Evolutionary conservation across 805 yeast species (phyloP), one percentile per base, ranked within the genome.

Genomic region (Pichia thaimueangensis): DNA sequence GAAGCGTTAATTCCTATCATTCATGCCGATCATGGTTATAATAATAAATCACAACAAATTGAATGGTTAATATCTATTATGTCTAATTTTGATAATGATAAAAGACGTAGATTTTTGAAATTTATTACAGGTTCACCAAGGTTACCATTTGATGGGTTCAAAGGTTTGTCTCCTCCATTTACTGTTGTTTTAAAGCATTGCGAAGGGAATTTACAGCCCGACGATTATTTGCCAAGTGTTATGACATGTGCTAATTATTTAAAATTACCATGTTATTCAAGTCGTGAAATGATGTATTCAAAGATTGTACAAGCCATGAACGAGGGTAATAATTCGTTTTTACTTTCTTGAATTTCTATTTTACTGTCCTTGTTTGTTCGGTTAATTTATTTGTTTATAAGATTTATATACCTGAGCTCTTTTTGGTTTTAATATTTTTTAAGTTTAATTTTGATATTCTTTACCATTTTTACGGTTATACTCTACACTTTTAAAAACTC

Each of bases 211-310:
- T 58, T 75, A 21, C 62, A 65, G 11, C 73, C 85, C 5, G 95
- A 91, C 60, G 87, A 80, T 47, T 88, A 82, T 56, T 68, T 93
- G 43, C 97, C 98, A 2, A 86, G 96, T 63, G 98, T 93, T 3
- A 91, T 91, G 98, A 91, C 98, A 0, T 91, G 98, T 68, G 97
- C 95, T 3, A 91, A 91, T 58, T 93, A 91, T 57, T 69, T 91
- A 51, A 91, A 91, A 59, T 65, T 93, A 17, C 97, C 98, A 5
- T 76, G 83, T 48, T 93, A 91, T 58, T 73, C 86, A 3, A 65
- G 74, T 28, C 73, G 70, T 45, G 78, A 70, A 15, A 62, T 85
- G 2, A 71, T 93, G 81, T 66, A 60, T 38, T 57, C 67, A 25
- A 68, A 83, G 40, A 62, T 93, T 7, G 39, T 62, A 11, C 82